Percentiles rank a stretch among this genome's conserved stretches.
Evolutionary conservation across 2,329 filamentous ascomycete species (phyloP).

Genomic region (Trichoderma guizhouense): DNA sequence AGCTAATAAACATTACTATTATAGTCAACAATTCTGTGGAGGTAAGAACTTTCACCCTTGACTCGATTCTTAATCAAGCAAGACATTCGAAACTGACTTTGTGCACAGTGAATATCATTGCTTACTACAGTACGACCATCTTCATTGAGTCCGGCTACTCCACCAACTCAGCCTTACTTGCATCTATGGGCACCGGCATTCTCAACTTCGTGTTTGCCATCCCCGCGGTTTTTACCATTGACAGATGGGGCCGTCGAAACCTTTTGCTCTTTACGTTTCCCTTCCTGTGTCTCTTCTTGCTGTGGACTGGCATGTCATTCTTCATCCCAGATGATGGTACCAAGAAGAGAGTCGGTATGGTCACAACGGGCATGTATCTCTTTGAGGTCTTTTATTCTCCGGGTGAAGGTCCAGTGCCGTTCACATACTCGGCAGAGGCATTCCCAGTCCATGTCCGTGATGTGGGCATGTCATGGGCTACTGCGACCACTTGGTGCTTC

Average conservation of each 20-base stretch:
- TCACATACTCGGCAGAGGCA: slow-evolving; percentile 39
- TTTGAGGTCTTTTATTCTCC: slow-evolving; percentile 37
- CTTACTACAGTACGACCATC: slow-evolving; percentile 32
- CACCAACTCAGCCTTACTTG: slow-evolving; percentile 29
- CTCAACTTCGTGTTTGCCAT: slow-evolving; percentile 28
- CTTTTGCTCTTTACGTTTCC: slow-evolving; percentile 34
- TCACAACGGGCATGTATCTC: slow-evolving; percentile 36
- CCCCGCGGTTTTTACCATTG: slow-evolving; percentile 34
- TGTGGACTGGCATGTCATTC: slow-evolving; percentile 33
- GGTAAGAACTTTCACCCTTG: background rate
- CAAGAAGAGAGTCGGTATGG: slow-evolving; percentile 29
- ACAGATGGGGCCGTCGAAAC: slow-evolving; percentile 24
- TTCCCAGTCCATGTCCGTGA: slow-evolving; percentile 39
- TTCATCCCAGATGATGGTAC: slow-evolving; percentile 25
- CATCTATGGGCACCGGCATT: slow-evolving; percentile 33
- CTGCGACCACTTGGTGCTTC: slow-evolving; percentile 31
- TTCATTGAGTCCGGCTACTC: slow-evolving; percentile 29
- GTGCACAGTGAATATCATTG: slow-evolving; percentile 29
- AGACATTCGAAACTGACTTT: background rate
- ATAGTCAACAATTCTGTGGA: slow-evolving; percentile 40
- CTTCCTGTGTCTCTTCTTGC: slow-evolving; percentile 32
- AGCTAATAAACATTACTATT: background rate
- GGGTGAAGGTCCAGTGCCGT: slow-evolving; percentile 37
- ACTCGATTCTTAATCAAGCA: too few relatives aligned
- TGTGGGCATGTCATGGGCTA: slow-evolving; percentile 39